Evolutionary conservation across 73 alveolate genomes (phyloP).

Genomic region (Tetrahymena borealis): DNA sequence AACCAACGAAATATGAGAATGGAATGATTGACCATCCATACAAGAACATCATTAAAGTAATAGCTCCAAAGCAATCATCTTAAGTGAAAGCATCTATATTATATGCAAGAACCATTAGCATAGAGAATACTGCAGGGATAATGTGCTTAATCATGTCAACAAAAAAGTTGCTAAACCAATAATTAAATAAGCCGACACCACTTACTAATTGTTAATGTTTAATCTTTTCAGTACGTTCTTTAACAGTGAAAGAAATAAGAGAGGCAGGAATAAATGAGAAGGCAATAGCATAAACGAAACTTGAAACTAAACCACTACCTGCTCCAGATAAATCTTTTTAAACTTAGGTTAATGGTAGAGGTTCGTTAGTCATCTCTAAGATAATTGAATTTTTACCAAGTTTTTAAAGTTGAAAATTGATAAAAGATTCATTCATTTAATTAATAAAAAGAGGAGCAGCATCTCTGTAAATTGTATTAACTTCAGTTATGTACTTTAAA

Average conservation of each 20-base stretch:
- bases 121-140: conserved; percentile 64
- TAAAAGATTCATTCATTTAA: conserved; percentile 29
- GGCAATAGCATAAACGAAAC: conserved; percentile 81
- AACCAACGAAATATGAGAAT: conserved; percentile 62
- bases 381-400: background rate
- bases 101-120: conserved; percentile 50
- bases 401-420: background rate
- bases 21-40: conserved; percentile 68
- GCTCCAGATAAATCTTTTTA: background rate
- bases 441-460: conserved; percentile 13
- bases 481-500: background rate
- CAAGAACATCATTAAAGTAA: conserved; percentile 53
- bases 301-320: conserved; percentile 49
- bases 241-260: conserved; percentile 71
- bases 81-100: conserved; percentile 41
- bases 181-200: conserved; percentile 82
- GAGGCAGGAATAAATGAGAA: conserved; percentile 91
- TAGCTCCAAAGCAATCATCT: conserved; percentile 26
- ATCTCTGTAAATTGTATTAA: conserved; percentile 29
- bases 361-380: background rate
- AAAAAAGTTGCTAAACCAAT: conserved; percentile 82
- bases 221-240: conserved; percentile 90
- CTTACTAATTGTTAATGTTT: conserved; percentile 84
- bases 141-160: conserved; percentile 78
- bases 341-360: conserved; percentile 17